phyloP scores from a whole-genome alignment of 2,329 filamentous ascomycete genomes.

The Neonectria sp. region DNA sequence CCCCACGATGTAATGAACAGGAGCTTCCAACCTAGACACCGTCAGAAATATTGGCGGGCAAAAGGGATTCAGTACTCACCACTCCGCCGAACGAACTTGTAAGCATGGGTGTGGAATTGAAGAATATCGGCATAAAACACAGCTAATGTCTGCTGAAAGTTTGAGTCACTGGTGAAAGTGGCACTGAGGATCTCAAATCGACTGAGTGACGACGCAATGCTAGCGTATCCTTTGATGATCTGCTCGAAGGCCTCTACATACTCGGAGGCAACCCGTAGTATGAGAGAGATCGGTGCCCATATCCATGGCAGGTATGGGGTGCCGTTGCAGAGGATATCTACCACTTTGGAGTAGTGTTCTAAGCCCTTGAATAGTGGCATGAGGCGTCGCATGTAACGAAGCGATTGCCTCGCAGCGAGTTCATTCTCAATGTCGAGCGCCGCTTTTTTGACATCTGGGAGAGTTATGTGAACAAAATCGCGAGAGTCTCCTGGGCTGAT shows the following conservation, averaged over 20 bases:
- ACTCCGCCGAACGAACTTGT: constrained; percentile 59
- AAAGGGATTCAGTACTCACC: constrained; percentile 36
- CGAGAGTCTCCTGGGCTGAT: constrained; percentile 28
- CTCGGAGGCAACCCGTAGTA: constrained; percentile 52
- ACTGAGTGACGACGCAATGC: constrained; percentile 56
- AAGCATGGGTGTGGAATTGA: constrained; percentile 62
- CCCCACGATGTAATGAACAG: constrained; percentile 57
- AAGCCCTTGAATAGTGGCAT: constrained; percentile 58
- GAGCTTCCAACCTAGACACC: constrained; percentile 51
- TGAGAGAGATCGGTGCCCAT: constrained; percentile 61
- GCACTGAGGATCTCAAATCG: constrained; percentile 55
- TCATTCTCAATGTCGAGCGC: constrained; percentile 56
- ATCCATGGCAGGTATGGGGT: constrained; percentile 62
- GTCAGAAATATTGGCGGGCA: constrained; percentile 19
- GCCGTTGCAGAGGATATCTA: constrained; percentile 62
- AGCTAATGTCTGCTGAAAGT: constrained; percentile 59
- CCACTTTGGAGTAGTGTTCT: constrained; percentile 57
- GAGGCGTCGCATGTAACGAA: constrained; percentile 61
- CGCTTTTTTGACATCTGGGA: constrained; percentile 40
- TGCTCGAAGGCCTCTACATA: constrained; percentile 58
- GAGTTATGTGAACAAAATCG: background rate
- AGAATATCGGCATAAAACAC: constrained; percentile 65
- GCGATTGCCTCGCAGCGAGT: constrained; percentile 53
- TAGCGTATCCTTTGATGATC: constrained; percentile 57
- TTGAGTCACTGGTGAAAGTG: constrained; percentile 47